These are phyloP conservation scores for Thermothelomyces thermophilus DNA, from an alignment of 2,329 filamentous ascomycete genomes.

Conservation along the genomic window DNA sequence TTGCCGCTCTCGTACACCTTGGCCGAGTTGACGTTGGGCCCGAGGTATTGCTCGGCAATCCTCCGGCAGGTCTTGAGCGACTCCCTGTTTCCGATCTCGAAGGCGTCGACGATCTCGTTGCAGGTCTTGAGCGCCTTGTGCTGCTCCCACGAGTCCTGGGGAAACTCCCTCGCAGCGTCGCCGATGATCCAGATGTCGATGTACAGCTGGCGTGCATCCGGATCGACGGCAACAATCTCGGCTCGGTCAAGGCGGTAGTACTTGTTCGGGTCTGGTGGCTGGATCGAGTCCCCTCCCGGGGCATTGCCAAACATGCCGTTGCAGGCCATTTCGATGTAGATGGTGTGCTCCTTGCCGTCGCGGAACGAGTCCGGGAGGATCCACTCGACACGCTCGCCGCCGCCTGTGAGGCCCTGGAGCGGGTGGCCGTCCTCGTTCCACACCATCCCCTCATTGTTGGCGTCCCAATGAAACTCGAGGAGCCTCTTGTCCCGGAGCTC, in stretches of 20 bases:
- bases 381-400: conserved; percentile 86
- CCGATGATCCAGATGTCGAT: conserved; percentile 96
- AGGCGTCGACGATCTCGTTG: conserved; percentile 85
- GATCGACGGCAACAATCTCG: conserved; percentile 82
- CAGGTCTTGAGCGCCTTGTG: conserved; percentile 78
- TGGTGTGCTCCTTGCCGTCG: conserved; percentile 77
- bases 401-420: conserved; percentile 84
- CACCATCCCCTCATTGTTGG: conserved; percentile 87
- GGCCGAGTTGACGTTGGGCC: conserved; percentile 70
- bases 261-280: conserved; percentile 79
- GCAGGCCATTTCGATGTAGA: conserved; percentile 98
- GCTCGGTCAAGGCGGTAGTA: conserved; percentile 71
- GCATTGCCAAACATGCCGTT: conserved; percentile 98
- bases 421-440: conserved; percentile 89
- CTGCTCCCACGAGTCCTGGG: conserved; percentile 78
- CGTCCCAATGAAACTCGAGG: conserved; percentile 95
- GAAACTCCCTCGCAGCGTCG: conserved; percentile 88
- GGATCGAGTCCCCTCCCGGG: conserved; percentile 74
- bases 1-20: conserved; percentile 75
- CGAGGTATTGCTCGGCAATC: conserved; percentile 77
- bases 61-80: conserved; percentile 74
- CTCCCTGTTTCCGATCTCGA: conserved; percentile 71
- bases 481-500: conserved; percentile 68
- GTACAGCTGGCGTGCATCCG: conserved; percentile 72
- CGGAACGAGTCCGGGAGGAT: conserved; percentile 74